phyloP scores from a whole-genome alignment of 768 basidiomycete genomes.

The Pulveroboletus frians region DNA sequence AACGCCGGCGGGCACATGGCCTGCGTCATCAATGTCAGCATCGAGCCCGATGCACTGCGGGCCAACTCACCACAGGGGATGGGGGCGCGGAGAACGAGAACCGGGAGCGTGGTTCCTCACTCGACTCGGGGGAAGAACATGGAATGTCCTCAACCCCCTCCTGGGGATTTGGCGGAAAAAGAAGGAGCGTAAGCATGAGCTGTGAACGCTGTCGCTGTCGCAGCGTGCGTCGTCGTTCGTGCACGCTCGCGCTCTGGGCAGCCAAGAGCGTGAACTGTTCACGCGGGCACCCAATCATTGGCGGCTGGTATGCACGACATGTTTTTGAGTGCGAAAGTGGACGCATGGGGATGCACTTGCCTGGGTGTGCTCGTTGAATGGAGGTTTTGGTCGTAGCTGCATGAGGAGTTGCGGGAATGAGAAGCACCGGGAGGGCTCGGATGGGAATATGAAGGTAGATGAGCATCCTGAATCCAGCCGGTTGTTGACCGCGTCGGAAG shows the following conservation, averaged over 20 bases:
- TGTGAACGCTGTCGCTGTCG: constrained; percentile 8
- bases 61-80: constrained; percentile 15
- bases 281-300: neutral
- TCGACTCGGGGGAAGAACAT: constrained; percentile 1
- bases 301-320: neutral
- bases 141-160: neutral
- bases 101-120: constrained; percentile 19
- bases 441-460: neutral
- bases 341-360: constrained; percentile 1
- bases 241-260: constrained; percentile 17
- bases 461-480: neutral
- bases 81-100: constrained; percentile 16
- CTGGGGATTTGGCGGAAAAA: constrained; percentile 1
- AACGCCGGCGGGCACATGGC: neutral
- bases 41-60: neutral
- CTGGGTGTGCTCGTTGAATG: neutral
- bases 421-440: neutral
- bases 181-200: constrained; percentile 1
- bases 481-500: neutral
- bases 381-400: neutral
- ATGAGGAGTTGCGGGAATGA: neutral
- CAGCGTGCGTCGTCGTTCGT: constrained; percentile 14
- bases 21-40: constrained; percentile 1
- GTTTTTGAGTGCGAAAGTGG: neutral
- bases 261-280: constrained; percentile 14